phyloP scores from a whole-genome alignment of 2,329 filamentous ascomycete species.

The Piedraia hortae region DNA sequence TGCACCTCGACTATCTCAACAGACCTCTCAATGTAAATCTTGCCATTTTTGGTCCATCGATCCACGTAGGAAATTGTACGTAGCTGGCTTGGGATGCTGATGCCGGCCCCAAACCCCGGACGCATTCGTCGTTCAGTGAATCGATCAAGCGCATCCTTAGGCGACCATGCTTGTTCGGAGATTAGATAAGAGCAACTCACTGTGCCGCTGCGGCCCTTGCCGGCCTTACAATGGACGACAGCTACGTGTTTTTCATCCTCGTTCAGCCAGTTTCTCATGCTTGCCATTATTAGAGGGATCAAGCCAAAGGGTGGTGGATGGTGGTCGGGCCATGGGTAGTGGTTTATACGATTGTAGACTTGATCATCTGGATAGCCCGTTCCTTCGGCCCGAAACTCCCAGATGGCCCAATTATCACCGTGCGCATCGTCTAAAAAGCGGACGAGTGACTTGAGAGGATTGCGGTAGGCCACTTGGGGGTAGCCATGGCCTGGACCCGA shows the following conservation, averaged over 20 bases:
- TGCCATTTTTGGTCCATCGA: constrained; percentile 49
- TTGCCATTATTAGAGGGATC: constrained; percentile 67
- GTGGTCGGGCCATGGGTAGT: constrained; percentile 93
- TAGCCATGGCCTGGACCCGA: constrained; percentile 78
- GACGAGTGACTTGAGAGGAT: constrained; percentile 66
- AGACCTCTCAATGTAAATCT: constrained; percentile 52
- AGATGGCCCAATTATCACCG: constrained; percentile 67
- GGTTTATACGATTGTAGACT: constrained; percentile 59
- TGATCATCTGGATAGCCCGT: constrained; percentile 83
- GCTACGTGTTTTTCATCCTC: constrained; percentile 37
- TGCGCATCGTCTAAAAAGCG: constrained; percentile 71
- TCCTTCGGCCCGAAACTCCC: constrained; percentile 92
- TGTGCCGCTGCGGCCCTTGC: constrained; percentile 79
- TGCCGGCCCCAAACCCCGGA: constrained; percentile 60
- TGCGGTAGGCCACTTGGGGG: constrained; percentile 77
- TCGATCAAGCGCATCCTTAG: constrained; percentile 32
- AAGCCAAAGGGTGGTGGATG: constrained; percentile 82
- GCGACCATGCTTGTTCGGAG: constrained; percentile 48
- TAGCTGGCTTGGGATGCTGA: constrained; percentile 79
- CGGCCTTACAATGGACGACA: constrained; percentile 91
- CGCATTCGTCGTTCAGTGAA: constrained; percentile 75
- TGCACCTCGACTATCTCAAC: constrained; percentile 75
- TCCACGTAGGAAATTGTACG: constrained; percentile 75
- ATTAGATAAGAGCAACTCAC: constrained; percentile 75
- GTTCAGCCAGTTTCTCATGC: constrained; percentile 71